A percentile compares a stretch with the other conserved stretches of the same genome.
phyloP scores from a whole-genome alignment of 2,329 filamentous ascomycete genomes.

The Dactylella cylindrospora region DNA sequence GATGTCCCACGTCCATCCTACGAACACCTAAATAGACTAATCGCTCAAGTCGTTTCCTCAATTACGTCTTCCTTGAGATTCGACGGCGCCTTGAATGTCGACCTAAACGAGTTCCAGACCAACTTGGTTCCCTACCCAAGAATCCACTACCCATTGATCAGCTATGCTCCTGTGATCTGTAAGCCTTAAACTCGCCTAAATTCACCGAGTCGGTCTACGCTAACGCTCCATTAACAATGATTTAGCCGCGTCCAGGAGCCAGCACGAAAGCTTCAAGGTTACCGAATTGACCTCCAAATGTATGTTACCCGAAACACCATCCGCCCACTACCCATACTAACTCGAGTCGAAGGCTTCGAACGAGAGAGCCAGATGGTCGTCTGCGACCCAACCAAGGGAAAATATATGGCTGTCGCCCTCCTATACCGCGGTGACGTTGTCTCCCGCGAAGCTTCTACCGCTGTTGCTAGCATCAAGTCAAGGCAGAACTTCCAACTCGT shows the following conservation, averaged over 20 bases:
- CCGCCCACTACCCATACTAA: conserved; percentile 4
- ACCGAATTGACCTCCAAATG: conserved; percentile 70
- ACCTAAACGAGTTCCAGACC: conserved; percentile 70
- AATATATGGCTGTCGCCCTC: conserved; percentile 69
- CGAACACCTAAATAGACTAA: conserved; percentile 67
- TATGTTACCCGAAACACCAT: conserved; percentile 50
- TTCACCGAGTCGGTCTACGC: background rate
- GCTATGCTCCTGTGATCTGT: conserved; percentile 65
- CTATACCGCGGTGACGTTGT: conserved; percentile 68
- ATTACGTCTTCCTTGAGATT: conserved; percentile 67
- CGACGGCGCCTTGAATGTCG: conserved; percentile 67
- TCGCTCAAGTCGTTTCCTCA: conserved; percentile 68
- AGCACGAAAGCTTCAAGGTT: conserved; percentile 85
- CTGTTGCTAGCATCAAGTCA: conserved; percentile 64
- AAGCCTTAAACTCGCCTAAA: too few relatives aligned
- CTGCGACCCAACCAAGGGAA: conserved; percentile 66
- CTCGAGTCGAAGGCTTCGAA: conserved; percentile 59
- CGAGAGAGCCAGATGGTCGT: conserved; percentile 71
- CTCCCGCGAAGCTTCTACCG: conserved; percentile 63
- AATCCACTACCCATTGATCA: conserved; percentile 68
- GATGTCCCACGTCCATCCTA: conserved; percentile 66
- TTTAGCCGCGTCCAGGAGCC: conserved; percentile 65
- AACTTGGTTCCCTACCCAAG: conserved; percentile 69
- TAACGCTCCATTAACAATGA: conserved; percentile 13
- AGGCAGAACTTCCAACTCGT: conserved; percentile 67